These are phyloP conservation scores for Kuraishia molischiana DNA, from an alignment of 805 yeast species.

Conservation along the genomic window DNA sequence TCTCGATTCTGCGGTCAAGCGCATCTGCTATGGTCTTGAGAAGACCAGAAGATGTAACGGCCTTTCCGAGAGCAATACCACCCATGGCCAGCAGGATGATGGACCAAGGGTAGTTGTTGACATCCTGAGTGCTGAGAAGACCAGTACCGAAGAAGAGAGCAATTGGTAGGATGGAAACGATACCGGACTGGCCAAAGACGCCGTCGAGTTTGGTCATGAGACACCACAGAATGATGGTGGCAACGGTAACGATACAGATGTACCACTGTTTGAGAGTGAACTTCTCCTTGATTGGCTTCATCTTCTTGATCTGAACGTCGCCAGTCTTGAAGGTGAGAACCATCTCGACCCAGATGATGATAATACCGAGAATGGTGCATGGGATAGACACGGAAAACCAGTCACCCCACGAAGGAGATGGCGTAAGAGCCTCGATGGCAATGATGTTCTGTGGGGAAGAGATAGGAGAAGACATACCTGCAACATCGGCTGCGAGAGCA, in stretches of 20 bases:
- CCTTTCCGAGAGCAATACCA: conserved; percentile 43
- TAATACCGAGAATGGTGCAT: conserved; percentile 28
- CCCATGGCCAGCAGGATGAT: conserved; percentile 47
- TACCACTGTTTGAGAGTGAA: conserved; percentile 35
- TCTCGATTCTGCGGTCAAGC: conserved; percentile 29
- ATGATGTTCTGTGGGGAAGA: conserved; percentile 47
- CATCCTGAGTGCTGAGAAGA: conserved; percentile 33
- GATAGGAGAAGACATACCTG: conserved; percentile 48
- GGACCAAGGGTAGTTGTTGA: conserved; percentile 45
- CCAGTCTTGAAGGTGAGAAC: conserved; percentile 44
- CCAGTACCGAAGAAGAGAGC: conserved; percentile 41
- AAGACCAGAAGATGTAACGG: conserved; percentile 39
- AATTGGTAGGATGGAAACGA: conserved; percentile 37
- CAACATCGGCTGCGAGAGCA: conserved; percentile 41
- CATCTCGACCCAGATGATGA: conserved; percentile 37
- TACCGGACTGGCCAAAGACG: conserved; percentile 38
- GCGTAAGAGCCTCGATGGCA: conserved; percentile 41
- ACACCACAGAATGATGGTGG: conserved; percentile 41
- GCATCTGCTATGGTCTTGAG: conserved; percentile 35
- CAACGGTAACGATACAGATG: conserved; percentile 28
- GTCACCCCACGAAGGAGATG: conserved; percentile 46
- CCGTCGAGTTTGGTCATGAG: conserved; percentile 28
- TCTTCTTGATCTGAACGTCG: conserved; percentile 33
- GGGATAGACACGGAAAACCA: conserved; percentile 47
- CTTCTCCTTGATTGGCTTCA: conserved; percentile 34